Base-by-base conservation (phyloP, 495 filamentous ascomycete species). In the Neurospora pannonica region DNA sequence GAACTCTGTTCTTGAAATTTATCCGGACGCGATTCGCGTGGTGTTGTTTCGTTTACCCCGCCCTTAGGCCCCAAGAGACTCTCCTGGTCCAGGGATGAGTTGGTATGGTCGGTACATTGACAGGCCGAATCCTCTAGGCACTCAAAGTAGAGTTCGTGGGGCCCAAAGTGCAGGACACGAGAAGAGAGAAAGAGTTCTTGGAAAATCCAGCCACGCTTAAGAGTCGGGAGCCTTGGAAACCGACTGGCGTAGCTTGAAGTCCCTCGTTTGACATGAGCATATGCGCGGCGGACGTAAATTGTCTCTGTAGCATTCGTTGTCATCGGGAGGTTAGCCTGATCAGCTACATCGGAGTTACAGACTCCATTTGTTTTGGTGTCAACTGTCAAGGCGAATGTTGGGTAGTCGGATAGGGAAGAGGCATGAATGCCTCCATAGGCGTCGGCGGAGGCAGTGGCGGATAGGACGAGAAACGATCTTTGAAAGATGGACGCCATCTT, bases 101-200 rank as follows among this genome's bases (percentile, higher is more conserved):
- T n/a, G n/a, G n/a, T n/a, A n/a, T n/a, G n/a, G n/a, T n/a, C n/a
- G n/a, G n/a, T 38, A 71, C 77, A 79, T 42, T 79, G 77, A 37
- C 77, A 79, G 1, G 74, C 21, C 6, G 70, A 70, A 5, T 4
- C 5, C 21, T 39, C 15, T 0, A 74, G 71, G 21, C 77, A 79
- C 28, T 77, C 77, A 13, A 74, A 74, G 19, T 67, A 62, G 38
- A 79, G 74, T 31, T 79, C 77, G 0, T 79, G 70, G 5, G 72
- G 70, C 11, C 70, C 74, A 36, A 79, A 79, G 38, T 79, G 77
- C 39, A 79, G 67, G 34, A 79, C 46, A 34, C 77, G 74, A 21
- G 62, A 28, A 3, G 76, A 48, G 4, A 79, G 71, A 60, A 76
- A n/a, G 5, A 71, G 77, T 28, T 79, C 77, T 36, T 79, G 77